phyloP scores from a whole-genome alignment of 768 basidiomycete genomes.

The Tubosaeta brunneosetosa region DNA sequence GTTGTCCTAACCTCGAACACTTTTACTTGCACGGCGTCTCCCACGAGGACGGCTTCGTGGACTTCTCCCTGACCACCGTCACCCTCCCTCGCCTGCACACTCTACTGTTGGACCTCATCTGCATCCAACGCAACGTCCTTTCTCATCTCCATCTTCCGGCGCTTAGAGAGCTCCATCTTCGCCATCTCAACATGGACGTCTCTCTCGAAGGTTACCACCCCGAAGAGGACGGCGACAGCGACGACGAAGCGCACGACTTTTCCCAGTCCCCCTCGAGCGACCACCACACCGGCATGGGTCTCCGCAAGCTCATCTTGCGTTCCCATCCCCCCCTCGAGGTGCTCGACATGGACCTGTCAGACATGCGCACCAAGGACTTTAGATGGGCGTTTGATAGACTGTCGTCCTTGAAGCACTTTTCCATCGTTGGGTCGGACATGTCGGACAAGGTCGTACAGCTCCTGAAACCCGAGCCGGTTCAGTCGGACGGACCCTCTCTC shows the following conservation, averaged over 20 bases:
- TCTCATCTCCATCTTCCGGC: constrained; percentile 59
- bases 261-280: constrained; percentile 77
- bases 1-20: constrained; percentile 56
- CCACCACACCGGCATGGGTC: constrained; percentile 75
- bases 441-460: constrained; percentile 64
- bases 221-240: constrained; percentile 62
- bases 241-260: constrained; percentile 68
- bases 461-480: constrained; percentile 40
- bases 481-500: constrained; percentile 2
- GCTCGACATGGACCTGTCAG: constrained; percentile 76
- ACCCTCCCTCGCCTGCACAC: constrained; percentile 55
- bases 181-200: constrained; percentile 64
- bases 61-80: constrained; percentile 36
- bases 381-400: constrained; percentile 59
- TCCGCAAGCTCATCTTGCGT: constrained; percentile 58
- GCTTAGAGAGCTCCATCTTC: constrained; percentile 57
- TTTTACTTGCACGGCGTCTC: constrained; percentile 55
- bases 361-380: constrained; percentile 83
- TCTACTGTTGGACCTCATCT: constrained; percentile 54
- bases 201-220: constrained; percentile 27
- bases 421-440: constrained; percentile 79
- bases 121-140: constrained; percentile 59
- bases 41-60: constrained; percentile 36
- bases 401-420: constrained; percentile 52
- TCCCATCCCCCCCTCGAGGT: constrained; percentile 59